Base-by-base conservation (phyloP, 2,329 filamentous ascomycete genomes). In the Penicillium thymicola region DNA sequence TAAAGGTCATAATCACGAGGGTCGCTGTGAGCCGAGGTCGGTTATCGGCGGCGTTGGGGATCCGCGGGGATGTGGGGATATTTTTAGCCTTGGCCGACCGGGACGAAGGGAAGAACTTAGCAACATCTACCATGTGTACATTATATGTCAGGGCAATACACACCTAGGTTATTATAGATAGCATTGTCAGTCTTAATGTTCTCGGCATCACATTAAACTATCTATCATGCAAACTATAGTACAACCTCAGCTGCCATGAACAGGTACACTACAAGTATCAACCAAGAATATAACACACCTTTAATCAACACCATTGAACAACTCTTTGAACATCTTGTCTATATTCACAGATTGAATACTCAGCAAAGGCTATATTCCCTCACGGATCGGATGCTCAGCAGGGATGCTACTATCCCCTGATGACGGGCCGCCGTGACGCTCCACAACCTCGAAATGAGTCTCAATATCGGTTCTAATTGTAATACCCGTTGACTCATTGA, bases 41-140 rank as follows among this genome's bases (percentile, higher is more conserved):
- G 65, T 59, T 67, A 67, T 57, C 59, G 56, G 62, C 63, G 64
- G 64, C 46, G 52, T 45, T 59, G 56, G 53, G 54, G 59, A 61
- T 64, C 56, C 57, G 61, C 54, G 62, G 62, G 62, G 62, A 45
- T 40, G 62, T 65, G 62, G 62, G 59, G 59, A 57, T 36, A 3
- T 27, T 9, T 14, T 42, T 27, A 42, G 50, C 54, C 49, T 52
- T 57, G 54, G 54, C 32, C 51, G 40, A 18, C 9, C 13, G 27
- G 44, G 42, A 42, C 30, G 18, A 30, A 38, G 18, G 43, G 36
- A 18, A 32, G 2, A 11, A 34, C 14, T 5, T 14, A 14, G 5
- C 1, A 9, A 32, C 6, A 32, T 32, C 11, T 32, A 11, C 27
- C 1, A 5, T 5, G 28, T 13, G n/a, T n/a, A 32, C 30, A 5